Evolutionary conservation across 495 filamentous ascomycete genomes (phyloP), one percentile per base, ranked within the genome.

Genomic region (Poronia punctata): DNA sequence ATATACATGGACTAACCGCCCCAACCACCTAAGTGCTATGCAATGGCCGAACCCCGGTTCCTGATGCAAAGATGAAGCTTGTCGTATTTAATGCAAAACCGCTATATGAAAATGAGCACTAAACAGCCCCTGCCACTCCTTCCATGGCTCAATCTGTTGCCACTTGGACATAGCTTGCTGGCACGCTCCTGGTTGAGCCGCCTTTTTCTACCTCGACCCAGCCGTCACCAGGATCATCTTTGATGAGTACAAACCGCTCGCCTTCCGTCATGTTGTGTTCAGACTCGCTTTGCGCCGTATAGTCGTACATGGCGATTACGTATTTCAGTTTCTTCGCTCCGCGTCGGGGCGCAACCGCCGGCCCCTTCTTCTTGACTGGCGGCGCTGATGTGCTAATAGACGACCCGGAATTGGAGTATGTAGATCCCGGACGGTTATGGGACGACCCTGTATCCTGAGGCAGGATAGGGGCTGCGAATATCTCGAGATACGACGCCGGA

Each of bases 141-240:
- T n/a, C n/a, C n/a, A 29, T 9, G 8, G 3, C 21, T 12, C 34
- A 54, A 21, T 42, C 45, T 30, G 16, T 45, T 23, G 51, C 50
- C 30, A 57, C 78, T 60, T 88, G 84, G 40, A 98, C 76, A 64
- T 96, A 98, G 62, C 86, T 92, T 30, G 89, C 88, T 11, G 90
- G 90, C 34, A 98, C 90, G 56, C 86, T 94, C 66, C 82, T 88
- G n/a, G 82, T 86, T 29, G 75, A 64, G n/a, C 92, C 92, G 17
- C 82, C 84, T 46, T 83, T 83, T 68, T 96, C 92, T 10, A 98
- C 92, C 65, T 96, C 90, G 7, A 82, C 86, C 92, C 92, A 98
- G 10, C 92, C 92, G 66, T 96, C 92, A 1, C 92, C 92, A 8
- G 77, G 70, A 57, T 97, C 87, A 28, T 79, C 76, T 48, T 74